Conservation (phyloP, 495 filamentous ascomycete species). For the Penicillium cinerascens region DNA sequence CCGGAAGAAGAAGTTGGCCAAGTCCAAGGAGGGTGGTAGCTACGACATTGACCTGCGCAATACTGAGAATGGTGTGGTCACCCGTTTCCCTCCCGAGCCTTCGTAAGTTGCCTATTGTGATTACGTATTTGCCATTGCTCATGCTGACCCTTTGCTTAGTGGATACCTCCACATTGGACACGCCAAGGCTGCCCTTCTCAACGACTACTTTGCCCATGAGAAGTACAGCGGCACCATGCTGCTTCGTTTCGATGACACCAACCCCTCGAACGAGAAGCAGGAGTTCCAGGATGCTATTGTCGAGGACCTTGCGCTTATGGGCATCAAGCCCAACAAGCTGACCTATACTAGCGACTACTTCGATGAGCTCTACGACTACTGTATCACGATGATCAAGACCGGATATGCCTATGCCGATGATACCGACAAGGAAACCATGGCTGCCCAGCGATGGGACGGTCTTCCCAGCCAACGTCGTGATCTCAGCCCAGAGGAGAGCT, state of each 20-base stretch:
- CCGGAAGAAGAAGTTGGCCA: constrained; percentile 63
- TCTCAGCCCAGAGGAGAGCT: constrained; percentile 72
- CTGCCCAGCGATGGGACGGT: constrained; percentile 70
- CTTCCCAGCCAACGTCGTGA: constrained; percentile 73
- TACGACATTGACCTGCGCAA: constrained; percentile 89
- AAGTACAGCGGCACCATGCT: constrained; percentile 81
- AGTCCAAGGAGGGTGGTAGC: constrained; percentile 77
- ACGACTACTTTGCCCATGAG: constrained; percentile 91
- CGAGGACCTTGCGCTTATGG: constrained; percentile 81
- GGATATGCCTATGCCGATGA: constrained; percentile 90
- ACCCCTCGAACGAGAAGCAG: constrained; percentile 88
- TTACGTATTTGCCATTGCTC: no score
- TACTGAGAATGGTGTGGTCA: constrained; percentile 88
- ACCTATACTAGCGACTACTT: constrained; percentile 91
- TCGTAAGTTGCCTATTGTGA: no score
- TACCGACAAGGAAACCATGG: constrained; percentile 83
- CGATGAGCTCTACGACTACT: constrained; percentile 76
- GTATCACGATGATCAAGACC: constrained; percentile 71
- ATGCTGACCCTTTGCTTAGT: no score
- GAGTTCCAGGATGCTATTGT: constrained; percentile 89
- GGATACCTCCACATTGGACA: constrained; percentile 94
- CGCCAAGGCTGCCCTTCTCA: constrained; percentile 86
- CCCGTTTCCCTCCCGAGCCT: constrained; percentile 92
- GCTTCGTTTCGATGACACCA: constrained; percentile 88
- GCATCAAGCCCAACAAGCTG: constrained; percentile 73